Evolutionary conservation across 176 grass and related monocot species (phyloP).

Genomic region (Aegilops longissima): DNA sequence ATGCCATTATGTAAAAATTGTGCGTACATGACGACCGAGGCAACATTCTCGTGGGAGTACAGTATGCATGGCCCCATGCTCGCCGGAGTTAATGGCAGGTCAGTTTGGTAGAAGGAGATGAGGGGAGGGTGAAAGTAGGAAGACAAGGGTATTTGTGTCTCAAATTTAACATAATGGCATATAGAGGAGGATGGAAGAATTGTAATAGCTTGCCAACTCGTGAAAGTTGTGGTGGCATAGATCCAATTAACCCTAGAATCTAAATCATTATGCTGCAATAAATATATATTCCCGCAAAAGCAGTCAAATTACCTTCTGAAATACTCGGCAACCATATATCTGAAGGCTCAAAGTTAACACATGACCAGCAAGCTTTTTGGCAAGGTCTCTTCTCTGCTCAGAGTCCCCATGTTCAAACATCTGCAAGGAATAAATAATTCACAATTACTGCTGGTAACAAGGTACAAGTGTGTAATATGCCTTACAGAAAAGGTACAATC

Average conservation of each 20-base stretch:
- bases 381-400: slow-evolving; percentile 82
- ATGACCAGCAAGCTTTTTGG: slow-evolving; percentile 65
- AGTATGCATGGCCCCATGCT: too few species aligned
- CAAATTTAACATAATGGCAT: too few species aligned
- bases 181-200: too few species aligned
- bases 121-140: too few species aligned
- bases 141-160: too few species aligned
- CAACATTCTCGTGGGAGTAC: too few species aligned
- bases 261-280: slow-evolving; percentile 4
- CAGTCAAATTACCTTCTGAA: slow-evolving; percentile 77
- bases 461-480: background rate
- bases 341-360: slow-evolving; percentile 83
- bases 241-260: background rate
- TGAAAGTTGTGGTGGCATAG: too few species aligned
- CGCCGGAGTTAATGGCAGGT: too few species aligned
- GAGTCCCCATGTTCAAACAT: slow-evolving; percentile 83
- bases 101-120: too few species aligned
- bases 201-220: too few species aligned
- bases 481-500: background rate
- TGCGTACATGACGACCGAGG: too few species aligned
- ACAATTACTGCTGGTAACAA: slow-evolving; percentile 18
- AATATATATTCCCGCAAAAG: background rate
- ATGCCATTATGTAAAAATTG: too few species aligned
- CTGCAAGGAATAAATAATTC: slow-evolving; percentile 40
- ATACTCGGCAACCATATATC: slow-evolving; percentile 96